Evolutionary conservation across 1,139 yeast species (phyloP), one percentile per base, ranked within the genome.

Genomic region (Maudiozyma humilis): DNA sequence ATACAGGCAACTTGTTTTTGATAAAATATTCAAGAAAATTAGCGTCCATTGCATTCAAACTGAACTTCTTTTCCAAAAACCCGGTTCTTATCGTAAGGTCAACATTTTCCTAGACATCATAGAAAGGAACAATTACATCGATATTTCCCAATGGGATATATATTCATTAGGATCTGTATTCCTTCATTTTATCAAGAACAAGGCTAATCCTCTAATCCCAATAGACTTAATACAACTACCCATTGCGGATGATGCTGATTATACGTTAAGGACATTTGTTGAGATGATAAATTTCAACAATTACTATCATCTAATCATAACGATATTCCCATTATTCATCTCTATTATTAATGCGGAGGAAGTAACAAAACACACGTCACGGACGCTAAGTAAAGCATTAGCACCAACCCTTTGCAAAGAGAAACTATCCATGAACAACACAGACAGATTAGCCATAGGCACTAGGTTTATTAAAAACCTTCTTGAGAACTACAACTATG

Each of bases 71-170:
- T 76, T 78, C 50, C 77, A 76, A 50, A 73, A 70, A 51, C 83
- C 83, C 0, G 84, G 84, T 0, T 74, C 77, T 45, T 74, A 71
- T 49, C 57, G 67, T 42, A 73, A 68, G 53, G 68, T 79, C 3
- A 73, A 71, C 44, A 70, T 78, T 13, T 62, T 79, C 36, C 64
- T 67, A 46, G 73, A 73, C 48, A 75, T 82, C 41, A 73, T 79
- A 30, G 70, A 69, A 43, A 64, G 84, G 47, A 76, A 77, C 56
- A 67, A 65, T 65, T 60, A 68, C 66, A 49, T 78, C 69, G 81
- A 77, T 69, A 49, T 78, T 63, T 66, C 84, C 59, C 71, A 68
- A 49, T 79, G 83, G 83, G 81, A 78, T 56, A 64, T 78, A 41
- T 75, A 76, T 56, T 75, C 79, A 41, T 70, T 79, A 43, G 77